Evolutionary conservation across 768 basidiomycete genomes (phyloP).

Genomic region (Infundibulicybe gibba): DNA sequence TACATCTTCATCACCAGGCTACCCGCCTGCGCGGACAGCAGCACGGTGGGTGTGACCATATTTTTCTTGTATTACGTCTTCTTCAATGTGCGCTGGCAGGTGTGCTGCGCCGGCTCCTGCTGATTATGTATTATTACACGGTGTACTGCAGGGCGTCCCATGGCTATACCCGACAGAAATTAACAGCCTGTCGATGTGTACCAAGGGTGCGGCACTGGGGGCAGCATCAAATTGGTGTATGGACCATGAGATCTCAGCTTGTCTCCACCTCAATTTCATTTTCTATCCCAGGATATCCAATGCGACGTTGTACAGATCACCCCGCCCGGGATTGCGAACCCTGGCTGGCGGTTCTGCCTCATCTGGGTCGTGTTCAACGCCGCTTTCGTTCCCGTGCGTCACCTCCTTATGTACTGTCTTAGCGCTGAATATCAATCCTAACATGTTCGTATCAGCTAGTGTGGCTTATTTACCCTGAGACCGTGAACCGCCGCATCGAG

Average conservation of each 20-base stretch:
- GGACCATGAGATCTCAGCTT: neutral
- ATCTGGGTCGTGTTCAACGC: slow-evolving; percentile 49
- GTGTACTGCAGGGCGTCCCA: slow-evolving; percentile 33
- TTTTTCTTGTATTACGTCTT: slow-evolving; percentile 50
- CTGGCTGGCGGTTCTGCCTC: slow-evolving; percentile 47
- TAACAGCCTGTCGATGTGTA: slow-evolving; percentile 46
- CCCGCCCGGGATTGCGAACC: slow-evolving; percentile 38
- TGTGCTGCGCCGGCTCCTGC: slow-evolving; percentile 10
- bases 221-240: slow-evolving; percentile 44
- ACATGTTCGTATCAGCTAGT: slow-evolving; percentile 25
- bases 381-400: slow-evolving; percentile 41
- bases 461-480: slow-evolving; percentile 46
- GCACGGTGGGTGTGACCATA: slow-evolving; percentile 33
- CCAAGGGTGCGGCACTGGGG: slow-evolving; percentile 44
- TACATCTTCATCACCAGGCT: slow-evolving; percentile 41
- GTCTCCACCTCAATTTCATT: neutral
- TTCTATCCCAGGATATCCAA: slow-evolving; percentile 43
- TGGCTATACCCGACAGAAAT: slow-evolving; percentile 52
- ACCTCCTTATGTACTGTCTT: neutral
- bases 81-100: slow-evolving; percentile 53
- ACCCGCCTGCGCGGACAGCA: slow-evolving; percentile 30
- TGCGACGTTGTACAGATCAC: slow-evolving; percentile 49
- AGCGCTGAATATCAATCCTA: neutral
- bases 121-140: neutral
- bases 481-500: slow-evolving; percentile 45